A percentile compares a stretch with the other conserved stretches of the same genome.
Conservation (phyloP, 148 eudicot genomes). For the Nepenthes mirabilis region DNA sequence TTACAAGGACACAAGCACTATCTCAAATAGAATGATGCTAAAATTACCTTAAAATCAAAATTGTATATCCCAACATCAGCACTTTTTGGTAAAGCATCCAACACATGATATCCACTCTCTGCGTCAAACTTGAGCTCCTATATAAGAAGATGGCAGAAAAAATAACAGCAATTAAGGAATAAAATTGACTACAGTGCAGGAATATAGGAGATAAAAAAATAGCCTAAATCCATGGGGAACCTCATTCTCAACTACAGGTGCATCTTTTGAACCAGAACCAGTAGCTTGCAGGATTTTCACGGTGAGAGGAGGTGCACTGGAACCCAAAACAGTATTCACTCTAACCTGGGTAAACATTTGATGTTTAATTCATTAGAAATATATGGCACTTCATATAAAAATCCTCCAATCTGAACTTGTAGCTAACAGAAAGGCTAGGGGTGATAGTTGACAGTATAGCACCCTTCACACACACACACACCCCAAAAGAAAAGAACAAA, state of each 20-base stretch:
- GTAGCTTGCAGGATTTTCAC: slow-evolving; percentile 68
- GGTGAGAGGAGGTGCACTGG: slow-evolving; percentile 58
- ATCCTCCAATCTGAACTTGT: too few relatives aligned
- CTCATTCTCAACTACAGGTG: slow-evolving; percentile 63
- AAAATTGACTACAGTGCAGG: slow-evolving; percentile 2
- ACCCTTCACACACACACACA: not conserved
- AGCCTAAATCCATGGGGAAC: slow-evolving; percentile 17
- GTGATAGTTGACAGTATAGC: not conserved
- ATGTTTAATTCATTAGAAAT: not conserved
- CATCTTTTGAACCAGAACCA: slow-evolving; percentile 52
- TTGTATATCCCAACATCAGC: slow-evolving; percentile 67
- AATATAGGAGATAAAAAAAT: not conserved
- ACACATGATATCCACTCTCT: slow-evolving; percentile 40
- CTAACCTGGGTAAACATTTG: slow-evolving; percentile 39
- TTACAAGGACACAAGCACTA: slow-evolving; percentile 1
- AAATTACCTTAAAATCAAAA: slow-evolving; percentile 13
- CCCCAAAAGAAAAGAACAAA: too few relatives aligned
- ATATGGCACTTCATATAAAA: not conserved
- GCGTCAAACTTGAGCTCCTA: slow-evolving; percentile 78
- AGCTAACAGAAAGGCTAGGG: not conserved
- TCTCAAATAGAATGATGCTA: not conserved
- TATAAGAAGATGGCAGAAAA: slow-evolving; percentile 2
- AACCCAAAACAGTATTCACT: slow-evolving; percentile 77
- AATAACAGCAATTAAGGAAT: slow-evolving; percentile 2
- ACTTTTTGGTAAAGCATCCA: slow-evolving; percentile 55